Evolutionary conservation across 192 early-diverging fungal species (phyloP).

Genomic region (Podochytrium sp.): DNA sequence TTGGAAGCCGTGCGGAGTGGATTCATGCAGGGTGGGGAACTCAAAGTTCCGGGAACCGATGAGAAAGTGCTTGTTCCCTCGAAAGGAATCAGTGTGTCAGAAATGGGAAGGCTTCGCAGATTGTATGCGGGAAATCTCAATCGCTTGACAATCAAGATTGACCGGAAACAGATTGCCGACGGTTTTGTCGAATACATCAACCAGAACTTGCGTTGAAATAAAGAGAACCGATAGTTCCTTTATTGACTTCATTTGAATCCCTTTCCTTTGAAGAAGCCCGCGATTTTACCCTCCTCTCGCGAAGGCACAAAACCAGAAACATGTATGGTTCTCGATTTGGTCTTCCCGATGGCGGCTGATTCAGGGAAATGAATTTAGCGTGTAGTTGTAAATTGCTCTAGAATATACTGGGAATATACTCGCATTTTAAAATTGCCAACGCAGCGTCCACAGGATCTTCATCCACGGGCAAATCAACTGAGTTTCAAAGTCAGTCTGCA

Average conservation of each 20-base stretch:
- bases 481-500: not conserved
- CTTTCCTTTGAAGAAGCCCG: slow-evolving; percentile 43
- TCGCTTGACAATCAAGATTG: slow-evolving; percentile 76
- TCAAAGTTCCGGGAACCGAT: slow-evolving; percentile 57
- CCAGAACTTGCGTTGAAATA: slow-evolving; percentile 72
- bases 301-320: slow-evolving; percentile 46
- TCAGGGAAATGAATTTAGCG: not conserved
- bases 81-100: slow-evolving; percentile 72
- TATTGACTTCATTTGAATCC: not conserved
- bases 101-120: slow-evolving; percentile 77
- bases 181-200: slow-evolving; percentile 94
- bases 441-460: slow-evolving; percentile 57
- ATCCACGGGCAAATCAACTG: slow-evolving; percentile 42
- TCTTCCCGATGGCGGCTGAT: slow-evolving; percentile 41
- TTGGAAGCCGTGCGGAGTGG: slow-evolving; percentile 78
- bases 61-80: slow-evolving; percentile 66
- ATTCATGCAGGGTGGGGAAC: slow-evolving; percentile 55
- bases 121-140: slow-evolving; percentile 89
- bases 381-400: too few relatives aligned
- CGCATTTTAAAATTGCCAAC: slow-evolving; percentile 52
- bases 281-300: slow-evolving; percentile 51
- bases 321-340: slow-evolving; percentile 35
- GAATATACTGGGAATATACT: slow-evolving; percentile 7
- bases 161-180: slow-evolving; percentile 73
- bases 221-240: too few relatives aligned